Percentiles rank a stretch among this genome's conserved stretches.
Conservation (phyloP, 768 basidiomycete species). For the Lactifluus rugatus region DNA sequence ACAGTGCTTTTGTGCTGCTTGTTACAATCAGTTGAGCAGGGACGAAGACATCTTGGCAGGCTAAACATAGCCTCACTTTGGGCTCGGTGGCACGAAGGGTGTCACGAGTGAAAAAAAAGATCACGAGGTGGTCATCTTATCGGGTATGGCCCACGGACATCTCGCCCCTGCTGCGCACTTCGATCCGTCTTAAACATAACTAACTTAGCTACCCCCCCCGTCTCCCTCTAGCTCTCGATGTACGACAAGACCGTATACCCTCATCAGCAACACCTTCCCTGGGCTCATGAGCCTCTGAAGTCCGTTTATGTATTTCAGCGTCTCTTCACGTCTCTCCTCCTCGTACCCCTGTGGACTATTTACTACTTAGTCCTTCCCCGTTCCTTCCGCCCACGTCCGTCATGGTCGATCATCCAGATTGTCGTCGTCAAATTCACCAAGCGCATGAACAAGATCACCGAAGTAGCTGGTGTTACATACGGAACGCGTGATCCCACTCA, state of each 20-base stretch:
- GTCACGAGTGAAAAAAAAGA: too few relatives aligned
- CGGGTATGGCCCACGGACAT: too few relatives aligned
- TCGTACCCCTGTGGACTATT: conserved; percentile 38
- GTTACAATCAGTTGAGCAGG: too few relatives aligned
- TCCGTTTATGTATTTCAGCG: conserved; percentile 39
- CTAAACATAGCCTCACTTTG: too few relatives aligned
- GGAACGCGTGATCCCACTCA: conserved; percentile 37
- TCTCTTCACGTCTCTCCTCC: conserved; percentile 37
- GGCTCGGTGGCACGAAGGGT: too few relatives aligned
- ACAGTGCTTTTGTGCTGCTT: too few relatives aligned
- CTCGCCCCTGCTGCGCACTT: too few relatives aligned
- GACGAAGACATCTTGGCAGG: too few relatives aligned
- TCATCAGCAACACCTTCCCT: conserved; percentile 36
- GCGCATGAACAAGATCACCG: conserved; percentile 43
- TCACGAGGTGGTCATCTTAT: too few relatives aligned
- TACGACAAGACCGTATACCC: conserved; percentile 29
- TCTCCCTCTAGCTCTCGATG: background rate
- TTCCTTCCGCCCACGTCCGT: conserved; percentile 36
- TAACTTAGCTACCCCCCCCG: too few relatives aligned
- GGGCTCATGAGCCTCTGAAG: conserved; percentile 37
- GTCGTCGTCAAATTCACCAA: conserved; percentile 43
- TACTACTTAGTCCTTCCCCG: conserved; percentile 37
- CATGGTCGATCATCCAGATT: conserved; percentile 42
- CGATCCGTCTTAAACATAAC: too few relatives aligned
- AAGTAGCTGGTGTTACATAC: conserved; percentile 49